Conservation (phyloP, 2,329 filamentous ascomycete genomes). For the Alternaria brassicae region DNA sequence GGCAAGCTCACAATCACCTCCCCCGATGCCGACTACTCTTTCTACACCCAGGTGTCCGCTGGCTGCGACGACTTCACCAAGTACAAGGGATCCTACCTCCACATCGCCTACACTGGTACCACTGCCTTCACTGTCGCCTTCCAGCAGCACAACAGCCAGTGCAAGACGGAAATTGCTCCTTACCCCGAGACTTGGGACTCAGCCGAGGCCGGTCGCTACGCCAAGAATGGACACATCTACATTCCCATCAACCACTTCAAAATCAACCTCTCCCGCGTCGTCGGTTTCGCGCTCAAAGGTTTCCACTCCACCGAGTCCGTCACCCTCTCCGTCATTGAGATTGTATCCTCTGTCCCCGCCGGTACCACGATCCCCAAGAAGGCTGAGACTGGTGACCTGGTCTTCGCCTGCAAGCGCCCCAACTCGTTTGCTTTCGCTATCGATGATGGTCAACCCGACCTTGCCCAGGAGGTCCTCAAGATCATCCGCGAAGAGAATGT, state of each 20-base stretch:
- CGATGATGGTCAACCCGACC: conserved; percentile 69
- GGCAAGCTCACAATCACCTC: conserved; percentile 64
- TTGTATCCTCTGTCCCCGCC: conserved; percentile 63
- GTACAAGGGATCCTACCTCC: conserved; percentile 66
- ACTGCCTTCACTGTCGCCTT: conserved; percentile 69
- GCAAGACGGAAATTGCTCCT: conserved; percentile 62
- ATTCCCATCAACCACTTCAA: conserved; percentile 72
- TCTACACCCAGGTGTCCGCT: conserved; percentile 65
- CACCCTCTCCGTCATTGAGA: conserved; percentile 66
- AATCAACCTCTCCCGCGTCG: conserved; percentile 62
- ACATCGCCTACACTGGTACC: conserved; percentile 69
- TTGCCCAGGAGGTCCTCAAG: conserved; percentile 66
- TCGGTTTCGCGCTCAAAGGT: conserved; percentile 69
- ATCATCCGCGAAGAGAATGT: conserved; percentile 68
- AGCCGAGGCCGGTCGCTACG: conserved; percentile 68
- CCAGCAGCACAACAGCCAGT: conserved; percentile 70
- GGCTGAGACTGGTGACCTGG: conserved; percentile 65
- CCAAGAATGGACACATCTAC: conserved; percentile 65
- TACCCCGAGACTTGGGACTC: conserved; percentile 74
- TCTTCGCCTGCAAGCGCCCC: conserved; percentile 70
- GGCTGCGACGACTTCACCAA: conserved; percentile 64
- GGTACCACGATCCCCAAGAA: conserved; percentile 64
- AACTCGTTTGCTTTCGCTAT: conserved; percentile 77
- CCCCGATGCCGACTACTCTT: conserved; percentile 66
- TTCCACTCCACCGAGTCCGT: conserved; percentile 63